A percentile compares a stretch with the other conserved stretches of the same genome.
These are phyloP conservation scores for Sugiyamaella japonica DNA, from an alignment of 1,139 yeast species.

Conservation along the genomic window DNA sequence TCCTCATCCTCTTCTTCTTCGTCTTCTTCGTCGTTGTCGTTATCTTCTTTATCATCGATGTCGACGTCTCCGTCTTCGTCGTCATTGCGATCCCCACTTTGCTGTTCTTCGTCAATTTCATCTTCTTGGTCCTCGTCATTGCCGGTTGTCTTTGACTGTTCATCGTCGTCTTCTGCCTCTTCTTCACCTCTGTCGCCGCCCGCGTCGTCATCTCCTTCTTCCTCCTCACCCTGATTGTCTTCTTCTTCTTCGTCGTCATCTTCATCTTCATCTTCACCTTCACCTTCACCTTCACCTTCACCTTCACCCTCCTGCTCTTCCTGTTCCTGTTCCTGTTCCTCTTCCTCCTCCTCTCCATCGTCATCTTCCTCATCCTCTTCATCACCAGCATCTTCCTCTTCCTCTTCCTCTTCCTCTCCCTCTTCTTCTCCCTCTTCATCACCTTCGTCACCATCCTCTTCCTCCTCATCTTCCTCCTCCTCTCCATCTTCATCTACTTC, in stretches of 20 bases:
- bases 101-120: slow-evolving; percentile 17
- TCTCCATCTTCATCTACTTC: not conserved
- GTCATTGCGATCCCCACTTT: slow-evolving; percentile 8
- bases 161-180: slow-evolving; percentile 5
- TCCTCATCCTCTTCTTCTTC: not conserved
- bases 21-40: slow-evolving; percentile 1
- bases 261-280: slow-evolving; percentile 6
- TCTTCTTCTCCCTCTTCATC: slow-evolving; percentile 13
- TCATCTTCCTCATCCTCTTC: not conserved
- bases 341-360: slow-evolving; percentile 2
- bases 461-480: not conserved
- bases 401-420: slow-evolving; percentile 12
- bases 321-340: slow-evolving; percentile 5
- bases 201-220: slow-evolving; percentile 11
- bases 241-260: slow-evolving; percentile 11
- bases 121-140: slow-evolving; percentile 26
- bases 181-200: slow-evolving; percentile 23
- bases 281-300: slow-evolving; percentile 6
- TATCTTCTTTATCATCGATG: slow-evolving; percentile 12
- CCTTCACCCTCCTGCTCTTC: slow-evolving; percentile 6
- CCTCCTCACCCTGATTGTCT: slow-evolving; percentile 3
- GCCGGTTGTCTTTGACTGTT: not conserved
- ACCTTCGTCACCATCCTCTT: slow-evolving; percentile 5
- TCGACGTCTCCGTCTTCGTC: slow-evolving; percentile 8
- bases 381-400: slow-evolving; percentile 24